These are phyloP conservation scores for Danielozyma ontarioensis DNA, from an alignment of 805 yeast species.

Conservation along the genomic window DNA sequence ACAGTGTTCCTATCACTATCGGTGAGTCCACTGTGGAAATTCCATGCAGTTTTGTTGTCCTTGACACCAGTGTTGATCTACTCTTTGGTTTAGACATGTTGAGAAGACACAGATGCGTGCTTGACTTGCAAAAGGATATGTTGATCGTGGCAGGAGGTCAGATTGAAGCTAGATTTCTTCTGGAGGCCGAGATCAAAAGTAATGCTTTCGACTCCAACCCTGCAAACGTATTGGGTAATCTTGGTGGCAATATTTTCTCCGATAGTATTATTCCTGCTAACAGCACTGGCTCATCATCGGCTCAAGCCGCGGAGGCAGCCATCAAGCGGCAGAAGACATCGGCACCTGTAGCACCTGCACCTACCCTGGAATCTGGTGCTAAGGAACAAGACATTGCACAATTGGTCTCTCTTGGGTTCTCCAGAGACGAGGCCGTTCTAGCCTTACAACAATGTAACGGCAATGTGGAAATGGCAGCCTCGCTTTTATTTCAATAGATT, in stretches of 20 bases:
- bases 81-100: constrained; percentile 88
- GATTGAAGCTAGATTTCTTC: constrained; percentile 64
- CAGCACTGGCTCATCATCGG: background rate
- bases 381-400: constrained; percentile 20
- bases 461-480: constrained; percentile 82
- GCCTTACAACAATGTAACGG: constrained; percentile 70
- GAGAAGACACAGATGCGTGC: constrained; percentile 76
- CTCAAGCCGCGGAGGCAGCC: constrained; percentile 5
- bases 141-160: constrained; percentile 60
- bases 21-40: constrained; percentile 44
- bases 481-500: constrained; percentile 50
- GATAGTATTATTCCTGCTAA: constrained; percentile 3
- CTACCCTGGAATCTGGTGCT: constrained; percentile 4
- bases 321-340: constrained; percentile 6
- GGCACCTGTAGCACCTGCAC: background rate
- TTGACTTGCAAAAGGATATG: constrained; percentile 65
- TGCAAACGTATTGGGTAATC: background rate
- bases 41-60: constrained; percentile 35
- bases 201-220: constrained; percentile 11
- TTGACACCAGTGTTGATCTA: constrained; percentile 70
- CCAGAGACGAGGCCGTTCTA: constrained; percentile 52
- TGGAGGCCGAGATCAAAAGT: constrained; percentile 62
- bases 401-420: constrained; percentile 67
- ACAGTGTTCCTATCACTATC: constrained; percentile 79
- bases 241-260: constrained; percentile 3